phyloP scores from a whole-genome alignment of 179 eudicot species.

The Actinidia chinensis region DNA sequence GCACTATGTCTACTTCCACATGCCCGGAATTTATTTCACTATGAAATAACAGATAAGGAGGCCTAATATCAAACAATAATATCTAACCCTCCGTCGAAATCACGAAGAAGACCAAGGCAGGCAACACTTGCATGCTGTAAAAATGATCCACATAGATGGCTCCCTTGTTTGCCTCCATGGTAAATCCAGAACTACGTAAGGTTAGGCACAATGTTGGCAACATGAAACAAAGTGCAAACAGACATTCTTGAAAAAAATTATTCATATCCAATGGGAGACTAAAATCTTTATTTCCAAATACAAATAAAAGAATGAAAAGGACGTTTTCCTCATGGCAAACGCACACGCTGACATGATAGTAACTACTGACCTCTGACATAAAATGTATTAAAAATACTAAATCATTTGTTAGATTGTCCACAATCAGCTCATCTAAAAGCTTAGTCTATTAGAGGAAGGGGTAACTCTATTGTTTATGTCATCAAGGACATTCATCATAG shows the following conservation, averaged over 20 bases:
- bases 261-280: neutral
- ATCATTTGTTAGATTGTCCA: no score
- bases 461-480: no score
- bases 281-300: neutral
- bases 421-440: no score
- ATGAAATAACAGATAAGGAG: neutral
- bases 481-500: neutral
- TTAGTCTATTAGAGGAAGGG: no score
- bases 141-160: neutral
- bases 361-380: neutral
- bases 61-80: neutral
- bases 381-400: neutral
- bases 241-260: neutral
- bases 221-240: neutral
- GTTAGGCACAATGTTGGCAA: neutral
- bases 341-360: neutral
- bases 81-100: neutral
- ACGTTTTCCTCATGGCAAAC: neutral
- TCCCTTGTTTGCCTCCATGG: constrained; percentile 2
- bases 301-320: neutral
- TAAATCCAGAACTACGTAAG: neutral
- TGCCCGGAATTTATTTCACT: neutral
- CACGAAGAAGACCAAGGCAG: neutral
- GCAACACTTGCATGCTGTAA: neutral
- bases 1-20: neutral